Conservation (phyloP, 495 filamentous ascomycete genomes). For the Penicillium desertorum region DNA sequence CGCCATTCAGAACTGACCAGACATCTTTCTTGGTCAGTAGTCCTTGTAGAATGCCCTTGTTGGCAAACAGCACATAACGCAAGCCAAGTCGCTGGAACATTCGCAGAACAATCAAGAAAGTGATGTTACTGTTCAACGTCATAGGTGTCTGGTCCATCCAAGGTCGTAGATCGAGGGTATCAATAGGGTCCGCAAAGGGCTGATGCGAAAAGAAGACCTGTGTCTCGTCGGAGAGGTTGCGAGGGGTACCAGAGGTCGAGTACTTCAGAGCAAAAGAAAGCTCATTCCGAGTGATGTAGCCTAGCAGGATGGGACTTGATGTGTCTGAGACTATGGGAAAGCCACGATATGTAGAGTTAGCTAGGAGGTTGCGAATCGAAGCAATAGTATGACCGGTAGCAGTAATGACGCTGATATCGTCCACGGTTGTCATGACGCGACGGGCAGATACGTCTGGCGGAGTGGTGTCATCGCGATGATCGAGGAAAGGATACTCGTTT, state of each 20-base stretch:
- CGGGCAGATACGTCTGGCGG: conserved; percentile 80
- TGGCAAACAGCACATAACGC: conserved; percentile 83
- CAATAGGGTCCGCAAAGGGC: conserved; percentile 72
- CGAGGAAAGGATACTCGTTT: conserved; percentile 93
- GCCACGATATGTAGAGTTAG: conserved; percentile 75
- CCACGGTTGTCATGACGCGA: conserved; percentile 87
- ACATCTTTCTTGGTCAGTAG: conserved; percentile 97
- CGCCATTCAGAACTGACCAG: conserved; percentile 87
- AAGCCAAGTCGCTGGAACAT: conserved; percentile 95
- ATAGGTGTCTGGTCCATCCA: conserved; percentile 99
- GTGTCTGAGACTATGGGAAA: conserved; percentile 87
- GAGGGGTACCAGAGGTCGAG: conserved; percentile 41
- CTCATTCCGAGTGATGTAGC: conserved; percentile 93
- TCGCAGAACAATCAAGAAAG: conserved; percentile 74
- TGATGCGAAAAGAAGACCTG: conserved; percentile 84
- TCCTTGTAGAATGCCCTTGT: conserved; percentile 78
- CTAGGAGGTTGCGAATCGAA: conserved; percentile 65
- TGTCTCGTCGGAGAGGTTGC: conserved; percentile 63
- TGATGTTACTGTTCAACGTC: conserved; percentile 72
- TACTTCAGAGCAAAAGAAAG: conserved; percentile 73
- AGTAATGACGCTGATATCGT: conserved; percentile 85
- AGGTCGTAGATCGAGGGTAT: conserved; percentile 80
- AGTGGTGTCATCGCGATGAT: conserved; percentile 81
- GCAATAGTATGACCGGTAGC: conserved; percentile 82
- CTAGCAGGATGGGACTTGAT: conserved; percentile 66